phyloP scores from a whole-genome alignment of 768 basidiomycete genomes.

The Collybia sordida region DNA sequence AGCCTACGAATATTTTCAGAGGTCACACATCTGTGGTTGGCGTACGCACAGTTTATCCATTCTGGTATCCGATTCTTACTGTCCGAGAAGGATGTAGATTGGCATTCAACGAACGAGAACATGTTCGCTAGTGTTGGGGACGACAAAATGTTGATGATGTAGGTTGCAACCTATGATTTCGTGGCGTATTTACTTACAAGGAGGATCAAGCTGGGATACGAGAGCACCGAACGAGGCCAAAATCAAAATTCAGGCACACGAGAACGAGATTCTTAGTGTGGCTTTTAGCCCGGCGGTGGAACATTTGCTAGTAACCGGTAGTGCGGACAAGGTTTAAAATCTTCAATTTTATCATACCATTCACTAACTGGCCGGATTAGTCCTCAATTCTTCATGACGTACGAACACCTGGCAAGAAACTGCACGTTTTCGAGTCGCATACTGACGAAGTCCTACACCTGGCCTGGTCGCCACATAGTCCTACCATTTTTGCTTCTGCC shows the following conservation, averaged over 20 bases:
- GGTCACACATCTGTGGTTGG: constrained; percentile 93
- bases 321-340: constrained; percentile 82
- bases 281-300: constrained; percentile 85
- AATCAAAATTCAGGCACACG: constrained; percentile 80
- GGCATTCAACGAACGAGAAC: constrained; percentile 82
- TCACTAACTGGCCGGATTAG: constrained; percentile 35
- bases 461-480: constrained; percentile 92
- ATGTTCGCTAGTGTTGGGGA: constrained; percentile 95
- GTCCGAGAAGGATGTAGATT: constrained; percentile 83
- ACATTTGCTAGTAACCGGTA: constrained; percentile 84
- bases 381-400: constrained; percentile 88
- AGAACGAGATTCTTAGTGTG: constrained; percentile 87
- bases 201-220: constrained; percentile 81
- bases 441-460: constrained; percentile 93
- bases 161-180: constrained; percentile 26
- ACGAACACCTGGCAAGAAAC: constrained; percentile 65
- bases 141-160: constrained; percentile 94
- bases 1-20: constrained; percentile 79
- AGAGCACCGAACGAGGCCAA: constrained; percentile 69
- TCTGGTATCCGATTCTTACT: not conserved
- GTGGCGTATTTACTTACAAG: constrained; percentile 1
- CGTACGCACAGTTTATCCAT: constrained; percentile 43
- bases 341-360: not conserved
- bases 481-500: constrained; percentile 92
- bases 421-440: constrained; percentile 93